These are phyloP conservation scores for Rubia tinctorum DNA, from an alignment of 305 asterid genomes.

Conservation along the genomic window DNA sequence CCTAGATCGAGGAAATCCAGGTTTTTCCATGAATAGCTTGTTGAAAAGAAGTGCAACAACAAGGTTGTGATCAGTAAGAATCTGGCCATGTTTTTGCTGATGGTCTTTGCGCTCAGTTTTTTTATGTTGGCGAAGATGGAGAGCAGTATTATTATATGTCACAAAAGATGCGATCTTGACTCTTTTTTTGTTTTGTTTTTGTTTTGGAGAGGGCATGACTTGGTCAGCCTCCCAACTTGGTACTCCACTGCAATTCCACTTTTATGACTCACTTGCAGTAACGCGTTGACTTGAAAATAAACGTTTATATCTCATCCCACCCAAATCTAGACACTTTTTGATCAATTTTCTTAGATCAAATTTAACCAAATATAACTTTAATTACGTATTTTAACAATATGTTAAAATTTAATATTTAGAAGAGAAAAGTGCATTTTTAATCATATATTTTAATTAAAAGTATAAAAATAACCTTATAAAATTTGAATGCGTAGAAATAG, in stretches of 20 bases:
- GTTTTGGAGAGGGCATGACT: not conserved
- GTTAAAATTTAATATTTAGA: no score
- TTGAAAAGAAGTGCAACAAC: slow-evolving; percentile 3
- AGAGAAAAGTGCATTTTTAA: no score
- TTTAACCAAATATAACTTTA: no score
- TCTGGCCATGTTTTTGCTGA: not conserved
- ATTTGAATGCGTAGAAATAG: no score
- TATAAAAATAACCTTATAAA: no score
- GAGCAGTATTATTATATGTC: not conserved
- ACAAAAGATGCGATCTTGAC: not conserved
- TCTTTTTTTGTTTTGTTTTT: not conserved
- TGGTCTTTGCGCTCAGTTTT: not conserved
- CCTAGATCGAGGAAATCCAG: slow-evolving; percentile 7
- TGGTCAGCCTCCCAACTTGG: not conserved
- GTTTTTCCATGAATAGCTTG: slow-evolving; percentile 5
- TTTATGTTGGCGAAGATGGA: no score
- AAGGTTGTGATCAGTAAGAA: not conserved
- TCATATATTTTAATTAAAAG: no score
- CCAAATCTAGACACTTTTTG: no score
- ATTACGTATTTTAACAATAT: no score
- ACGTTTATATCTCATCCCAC: no score
- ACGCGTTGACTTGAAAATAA: not conserved
- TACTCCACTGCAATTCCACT: not conserved
- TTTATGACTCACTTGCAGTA: not conserved
- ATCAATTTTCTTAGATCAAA: no score